Percentiles rank a stretch among this genome's conserved stretches.
Evolutionary conservation across 257 asterid genomes (phyloP).

Genomic region (Solanum stenotomum): DNA sequence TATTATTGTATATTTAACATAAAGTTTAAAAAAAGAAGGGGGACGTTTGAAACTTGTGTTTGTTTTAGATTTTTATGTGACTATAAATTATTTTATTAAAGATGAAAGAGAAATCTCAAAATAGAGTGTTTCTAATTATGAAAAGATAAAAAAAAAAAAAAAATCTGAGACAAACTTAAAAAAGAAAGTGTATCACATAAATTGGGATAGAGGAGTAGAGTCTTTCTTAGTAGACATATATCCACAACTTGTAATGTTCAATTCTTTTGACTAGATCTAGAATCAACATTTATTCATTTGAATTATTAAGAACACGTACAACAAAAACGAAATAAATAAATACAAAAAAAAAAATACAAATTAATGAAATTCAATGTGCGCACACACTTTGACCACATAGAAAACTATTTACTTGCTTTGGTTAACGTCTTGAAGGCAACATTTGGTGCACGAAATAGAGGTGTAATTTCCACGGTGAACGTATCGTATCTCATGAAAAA

Average conservation of each 20-base stretch:
- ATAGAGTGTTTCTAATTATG: too few species aligned
- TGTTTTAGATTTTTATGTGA: too few species aligned
- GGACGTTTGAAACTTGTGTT: too few species aligned
- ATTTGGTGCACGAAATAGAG: constrained; percentile 26
- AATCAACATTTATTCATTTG: background rate
- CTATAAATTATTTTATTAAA: too few species aligned
- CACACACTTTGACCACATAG: background rate
- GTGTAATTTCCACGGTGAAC: constrained; percentile 24
- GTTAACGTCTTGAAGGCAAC: constrained; percentile 41
- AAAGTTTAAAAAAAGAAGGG: too few species aligned
- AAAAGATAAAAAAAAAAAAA: too few species aligned
- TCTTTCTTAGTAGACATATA: too few species aligned
- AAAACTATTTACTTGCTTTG: constrained; percentile 4
- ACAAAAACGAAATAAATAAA: background rate
- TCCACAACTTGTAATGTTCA: background rate
- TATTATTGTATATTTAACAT: too few species aligned
- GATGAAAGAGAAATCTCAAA: rapidly evolving
- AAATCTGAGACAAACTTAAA: too few species aligned
- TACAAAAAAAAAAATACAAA: background rate
- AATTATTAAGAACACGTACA: background rate
- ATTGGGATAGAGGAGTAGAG: too few species aligned
- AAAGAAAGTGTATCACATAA: too few species aligned
- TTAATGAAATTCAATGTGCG: background rate
- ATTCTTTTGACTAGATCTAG: background rate
- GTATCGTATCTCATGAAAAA: constrained; percentile 58